Base-by-base conservation (phyloP, 345 rosid genomes). In the Lepidium aucheri region DNA sequence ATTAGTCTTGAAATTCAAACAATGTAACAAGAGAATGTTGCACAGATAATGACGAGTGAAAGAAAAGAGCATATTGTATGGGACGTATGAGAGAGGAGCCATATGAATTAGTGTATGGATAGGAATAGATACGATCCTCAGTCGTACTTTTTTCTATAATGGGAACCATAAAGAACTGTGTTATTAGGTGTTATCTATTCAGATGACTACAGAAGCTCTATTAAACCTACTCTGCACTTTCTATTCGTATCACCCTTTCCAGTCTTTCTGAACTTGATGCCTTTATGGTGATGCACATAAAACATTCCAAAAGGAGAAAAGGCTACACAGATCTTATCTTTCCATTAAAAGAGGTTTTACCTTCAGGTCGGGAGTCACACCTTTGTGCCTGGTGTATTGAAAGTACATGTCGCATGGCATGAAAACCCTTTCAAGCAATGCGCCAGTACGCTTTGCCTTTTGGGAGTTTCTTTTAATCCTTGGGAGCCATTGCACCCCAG, bases 361-460 rank as follows among this genome's bases (percentile, higher is more conserved):
- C 97, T 94, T 94, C 74, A 85, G 77, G 66, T 90, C 97, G 3
- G 97, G 89, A 74, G 89, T 85, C 72, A 95, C 94, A 57, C 99
- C 99, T 85, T 90, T 94, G 80, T 86, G 96, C 70, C 97, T 83
- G 30, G 91, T 88, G 79, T 90, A 94, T 55, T 85, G 88, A 55
- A 90, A 86, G 81, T 88, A 94, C 99, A 94, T 94, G 76, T 94
- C 96, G 75, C 97, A 94, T 38, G 97, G 99, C 96, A 84, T 88
- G 75, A 94, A 94, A 64, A 94, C 99, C 69, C 99, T 82, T 84
- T 94, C 99, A 50, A 94, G 96, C 26, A 94, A 77, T 57, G 96
- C 99, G 51, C 99, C 99, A 49, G 97, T 94, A 22, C 99, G 99
- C 74, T 94, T 94, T 52, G 84, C 95, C 83, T 88, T 85, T 12